Evolutionary conservation across 2,329 filamentous ascomycete species (phyloP), one percentile per base, ranked within the genome.

Genomic region (Gremmenia infestans): DNA sequence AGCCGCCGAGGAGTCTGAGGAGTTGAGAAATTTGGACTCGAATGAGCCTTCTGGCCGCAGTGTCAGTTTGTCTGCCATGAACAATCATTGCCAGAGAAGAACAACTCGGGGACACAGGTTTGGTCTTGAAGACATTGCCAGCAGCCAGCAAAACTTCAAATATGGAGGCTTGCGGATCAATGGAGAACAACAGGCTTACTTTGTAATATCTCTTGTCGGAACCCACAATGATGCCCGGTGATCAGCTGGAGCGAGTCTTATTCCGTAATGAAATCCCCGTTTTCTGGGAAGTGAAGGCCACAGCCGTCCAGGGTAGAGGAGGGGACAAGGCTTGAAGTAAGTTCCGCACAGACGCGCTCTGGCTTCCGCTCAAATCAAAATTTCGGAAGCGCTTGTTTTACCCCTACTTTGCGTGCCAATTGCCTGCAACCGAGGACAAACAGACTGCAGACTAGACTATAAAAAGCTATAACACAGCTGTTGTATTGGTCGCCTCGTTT

Each of bases 11-110:
- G 60, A 60, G 39, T 68, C 66, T 36, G 60, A 59, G 23, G 61
- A 56, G 22, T 54, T 54, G 37, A 61, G 64, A 52, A 63, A 63
- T 37, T 61, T 64, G 50, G 63, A 65, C 53, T 67, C 65, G 60
- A 62, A 55, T 54, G 64, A 63, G 59, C 61, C 66, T 66, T 57
- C 39, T 53, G 66, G 62, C 55, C 60, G 60, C 56, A 63, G 60
- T 55, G 63, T 69, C 55, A 69, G 65, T 63, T 65, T 62, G 52
- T 69, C 61, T 60, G 65, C 53, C 67, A 69, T 70, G 56, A 56
- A 65, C 53, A 62, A 50, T 64, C 66, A 68, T 47, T 67, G 57
- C 62, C 64, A 52, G 47, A 51, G 43, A 57, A 55, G 54, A 54
- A 25, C 22, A 19, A 47, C 11, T 43, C 54, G 36, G 48, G 46